Evolutionary conservation across 2,329 filamentous ascomycete genomes (phyloP).

Genomic region (Fusarium sp.): DNA sequence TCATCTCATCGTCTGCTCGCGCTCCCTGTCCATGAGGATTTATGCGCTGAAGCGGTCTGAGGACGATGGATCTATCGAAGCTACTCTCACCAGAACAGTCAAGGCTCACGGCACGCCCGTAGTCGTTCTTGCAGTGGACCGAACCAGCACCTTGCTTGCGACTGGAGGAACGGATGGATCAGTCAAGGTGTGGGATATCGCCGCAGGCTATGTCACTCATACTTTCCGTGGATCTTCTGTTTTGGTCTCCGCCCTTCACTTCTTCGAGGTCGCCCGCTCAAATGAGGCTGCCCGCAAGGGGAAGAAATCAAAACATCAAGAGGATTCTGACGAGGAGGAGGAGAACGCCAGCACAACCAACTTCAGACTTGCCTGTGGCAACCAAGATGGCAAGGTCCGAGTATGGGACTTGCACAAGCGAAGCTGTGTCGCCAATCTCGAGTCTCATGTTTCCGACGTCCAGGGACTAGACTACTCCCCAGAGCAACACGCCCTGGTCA

Average conservation of each 20-base stretch:
- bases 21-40: constrained; percentile 95
- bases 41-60: constrained; percentile 72
- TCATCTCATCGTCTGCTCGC: constrained; percentile 88
- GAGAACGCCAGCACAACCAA: constrained; percentile 57
- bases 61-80: constrained; percentile 65
- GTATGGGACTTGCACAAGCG: constrained; percentile 92
- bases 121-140: constrained; percentile 82
- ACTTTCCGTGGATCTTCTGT: constrained; percentile 94
- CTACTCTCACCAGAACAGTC: constrained; percentile 76
- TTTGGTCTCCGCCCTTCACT: constrained; percentile 86
- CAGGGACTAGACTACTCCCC: constrained; percentile 82
- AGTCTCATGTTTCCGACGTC: constrained; percentile 96
- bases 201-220: constrained; percentile 88
- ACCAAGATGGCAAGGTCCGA: constrained; percentile 90
- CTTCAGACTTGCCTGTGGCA: constrained; percentile 87
- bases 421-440: constrained; percentile 76
- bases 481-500: constrained; percentile 77
- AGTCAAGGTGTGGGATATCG: constrained; percentile 97
- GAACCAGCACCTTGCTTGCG: constrained; percentile 86
- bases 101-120: constrained; percentile 93
- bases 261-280: constrained; percentile 75
- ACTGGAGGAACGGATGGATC: constrained; percentile 92
- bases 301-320: constrained; percentile 47
- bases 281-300: constrained; percentile 43
- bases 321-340: constrained; percentile 53